These are phyloP conservation scores for Neopestalotiopsis clavispora DNA, from an alignment of 2,329 filamentous ascomycete species.

Conservation along the genomic window DNA sequence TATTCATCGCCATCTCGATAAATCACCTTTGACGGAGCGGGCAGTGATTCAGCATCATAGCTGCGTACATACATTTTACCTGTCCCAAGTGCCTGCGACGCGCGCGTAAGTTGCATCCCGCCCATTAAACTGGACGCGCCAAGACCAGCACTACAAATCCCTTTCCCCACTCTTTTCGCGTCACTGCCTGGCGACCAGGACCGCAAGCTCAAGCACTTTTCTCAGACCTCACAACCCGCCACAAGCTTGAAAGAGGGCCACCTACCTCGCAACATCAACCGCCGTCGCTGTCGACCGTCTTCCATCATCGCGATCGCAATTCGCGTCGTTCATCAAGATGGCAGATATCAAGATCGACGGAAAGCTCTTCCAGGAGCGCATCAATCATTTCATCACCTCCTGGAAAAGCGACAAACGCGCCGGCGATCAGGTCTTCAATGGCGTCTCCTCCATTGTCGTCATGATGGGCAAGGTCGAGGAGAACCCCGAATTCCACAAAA, in stretches of 20 bases:
- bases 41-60: no score
- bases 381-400: conserved; percentile 82
- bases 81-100: background rate
- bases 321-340: conserved; percentile 51
- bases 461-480: conserved; percentile 97
- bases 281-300: background rate
- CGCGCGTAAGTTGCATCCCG: background rate
- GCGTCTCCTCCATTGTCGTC: conserved; percentile 84
- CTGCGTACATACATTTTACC: background rate
- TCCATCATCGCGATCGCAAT: conserved; percentile 10
- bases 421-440: conserved; percentile 83
- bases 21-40: no score
- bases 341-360: conserved; percentile 94
- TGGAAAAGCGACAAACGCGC: conserved; percentile 97
- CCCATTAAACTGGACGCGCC: conserved; percentile 16
- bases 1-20: no score
- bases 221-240: background rate
- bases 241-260: background rate
- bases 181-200: conserved; percentile 5
- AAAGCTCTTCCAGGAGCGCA: conserved; percentile 90
- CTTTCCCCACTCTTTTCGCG: conserved; percentile 13
- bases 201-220: conserved; percentile 14
- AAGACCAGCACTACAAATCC: conserved; percentile 1
- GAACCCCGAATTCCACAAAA: conserved; percentile 86
- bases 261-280: background rate